These are phyloP conservation scores for Podaxis sp. DNA, from an alignment of 768 basidiomycete genomes.

Conservation along the genomic window DNA sequence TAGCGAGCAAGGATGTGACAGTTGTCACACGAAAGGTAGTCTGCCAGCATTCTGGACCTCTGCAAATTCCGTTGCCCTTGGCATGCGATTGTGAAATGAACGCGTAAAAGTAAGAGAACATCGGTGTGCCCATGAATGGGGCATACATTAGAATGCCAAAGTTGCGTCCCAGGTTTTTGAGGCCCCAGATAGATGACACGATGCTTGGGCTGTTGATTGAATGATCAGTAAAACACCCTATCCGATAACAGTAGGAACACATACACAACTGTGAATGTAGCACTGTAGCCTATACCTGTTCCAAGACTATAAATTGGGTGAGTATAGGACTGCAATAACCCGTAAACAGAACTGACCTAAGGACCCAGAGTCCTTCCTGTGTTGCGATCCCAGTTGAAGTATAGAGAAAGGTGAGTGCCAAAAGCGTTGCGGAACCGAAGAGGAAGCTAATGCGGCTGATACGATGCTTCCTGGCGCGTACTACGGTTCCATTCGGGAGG, in stretches of 20 bases:
- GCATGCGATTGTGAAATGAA: slow-evolving; percentile 54
- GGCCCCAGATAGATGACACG: slow-evolving; percentile 68
- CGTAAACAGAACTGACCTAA: slow-evolving; percentile 45
- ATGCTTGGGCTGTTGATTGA: slow-evolving; percentile 56
- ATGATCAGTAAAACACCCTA: background rate
- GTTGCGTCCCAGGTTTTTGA: slow-evolving; percentile 67
- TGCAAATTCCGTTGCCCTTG: slow-evolving; percentile 40
- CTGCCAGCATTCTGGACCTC: slow-evolving; percentile 60
- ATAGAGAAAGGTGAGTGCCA: slow-evolving; percentile 52
- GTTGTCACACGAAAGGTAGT: slow-evolving; percentile 57
- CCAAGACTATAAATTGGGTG: slow-evolving; percentile 40
- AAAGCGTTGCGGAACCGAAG: slow-evolving; percentile 38
- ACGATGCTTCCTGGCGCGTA: slow-evolving; percentile 42
- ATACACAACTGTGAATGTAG: slow-evolving; percentile 67
- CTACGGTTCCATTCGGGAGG: slow-evolving; percentile 29
- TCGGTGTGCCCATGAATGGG: slow-evolving; percentile 68
- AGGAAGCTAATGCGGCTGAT: slow-evolving; percentile 65
- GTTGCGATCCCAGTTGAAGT: slow-evolving; percentile 43
- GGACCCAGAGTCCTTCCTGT: slow-evolving; percentile 56
- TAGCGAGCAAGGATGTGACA: slow-evolving; percentile 38
- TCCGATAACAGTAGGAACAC: slow-evolving; percentile 21
- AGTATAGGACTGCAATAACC: background rate
- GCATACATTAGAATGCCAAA: slow-evolving; percentile 73
- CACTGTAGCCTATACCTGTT: slow-evolving; percentile 66
- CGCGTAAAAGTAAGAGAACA: slow-evolving; percentile 80